These are phyloP conservation scores for Colletotrichum tropicale DNA, from an alignment of 2,329 filamentous ascomycete genomes.

Conservation along the genomic window DNA sequence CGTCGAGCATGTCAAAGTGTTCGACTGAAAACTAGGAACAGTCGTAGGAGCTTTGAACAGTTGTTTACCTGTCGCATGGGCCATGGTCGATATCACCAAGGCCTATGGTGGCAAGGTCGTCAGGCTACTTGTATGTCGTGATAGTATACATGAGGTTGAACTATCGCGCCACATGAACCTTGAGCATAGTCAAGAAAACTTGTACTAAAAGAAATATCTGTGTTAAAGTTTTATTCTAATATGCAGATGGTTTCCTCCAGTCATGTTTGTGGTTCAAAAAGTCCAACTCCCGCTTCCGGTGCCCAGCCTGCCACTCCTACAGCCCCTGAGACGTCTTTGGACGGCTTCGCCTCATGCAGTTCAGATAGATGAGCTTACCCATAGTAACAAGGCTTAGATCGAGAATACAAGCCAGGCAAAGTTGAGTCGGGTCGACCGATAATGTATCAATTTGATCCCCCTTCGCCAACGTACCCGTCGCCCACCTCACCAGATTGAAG, in stretches of 20 bases:
- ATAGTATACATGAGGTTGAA: not conserved
- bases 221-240: rapidly evolving
- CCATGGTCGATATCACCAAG: not conserved
- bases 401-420: not conserved
- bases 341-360: not conserved
- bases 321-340: not conserved
- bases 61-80: rapidly evolving
- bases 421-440: not conserved
- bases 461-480: not conserved
- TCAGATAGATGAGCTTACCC: not conserved
- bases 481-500: not conserved
- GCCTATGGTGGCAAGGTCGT: not conserved
- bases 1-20: not conserved
- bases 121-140: rapidly evolving
- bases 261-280: not conserved
- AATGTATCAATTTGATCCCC: not conserved
- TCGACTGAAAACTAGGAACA: not conserved
- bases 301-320: not conserved
- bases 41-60: rapidly evolving
- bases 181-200: rapidly evolving
- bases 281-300: not conserved
- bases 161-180: not conserved
- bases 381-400: not conserved
- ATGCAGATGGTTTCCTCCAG: not conserved
- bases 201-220: rapidly evolving